These are phyloP conservation scores for Saccharum spontaneum DNA, from an alignment of 176 grass and related monocot species.

Conservation along the genomic window DNA sequence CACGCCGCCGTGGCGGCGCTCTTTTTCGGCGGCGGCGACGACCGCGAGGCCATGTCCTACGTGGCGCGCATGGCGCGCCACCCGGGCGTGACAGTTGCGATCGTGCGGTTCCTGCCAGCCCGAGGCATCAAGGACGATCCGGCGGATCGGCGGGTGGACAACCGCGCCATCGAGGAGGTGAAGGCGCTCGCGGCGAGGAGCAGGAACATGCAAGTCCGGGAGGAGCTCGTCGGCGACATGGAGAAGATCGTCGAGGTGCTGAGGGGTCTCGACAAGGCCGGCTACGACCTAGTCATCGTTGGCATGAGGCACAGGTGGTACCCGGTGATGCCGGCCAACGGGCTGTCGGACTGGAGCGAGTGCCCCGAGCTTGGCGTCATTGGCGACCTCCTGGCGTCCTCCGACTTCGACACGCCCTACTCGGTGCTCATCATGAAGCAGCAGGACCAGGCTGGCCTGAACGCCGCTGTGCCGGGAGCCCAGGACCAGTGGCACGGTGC, in stretches of 20 bases:
- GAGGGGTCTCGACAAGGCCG: slow-evolving; percentile 46
- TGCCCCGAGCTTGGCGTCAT: slow-evolving; percentile 80
- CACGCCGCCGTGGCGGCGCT: slow-evolving; percentile 51
- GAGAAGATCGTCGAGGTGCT: slow-evolving; percentile 59
- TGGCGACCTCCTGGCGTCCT: slow-evolving; percentile 72
- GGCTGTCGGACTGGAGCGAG: slow-evolving; percentile 75
- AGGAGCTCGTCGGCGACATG: slow-evolving; percentile 77
- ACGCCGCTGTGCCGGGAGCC: slow-evolving; percentile 42
- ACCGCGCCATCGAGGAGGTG: slow-evolving; percentile 63
- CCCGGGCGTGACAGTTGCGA: slow-evolving; percentile 48
- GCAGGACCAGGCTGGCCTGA: slow-evolving; percentile 74
- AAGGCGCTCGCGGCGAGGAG: slow-evolving; percentile 44
- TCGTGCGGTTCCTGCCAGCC: slow-evolving; percentile 65
- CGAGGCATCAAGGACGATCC: slow-evolving; percentile 56
- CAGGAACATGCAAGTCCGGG: slow-evolving; percentile 50
- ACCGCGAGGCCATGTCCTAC: slow-evolving; percentile 77
- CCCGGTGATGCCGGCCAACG: slow-evolving; percentile 57
- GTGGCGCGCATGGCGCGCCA: slow-evolving; percentile 68
- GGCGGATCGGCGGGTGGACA: slow-evolving; percentile 55
- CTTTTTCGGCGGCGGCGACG: slow-evolving; percentile 87
- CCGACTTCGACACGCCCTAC: slow-evolving; percentile 67
- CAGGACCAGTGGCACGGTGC: slow-evolving; percentile 23
- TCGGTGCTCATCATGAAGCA: slow-evolving; percentile 89
- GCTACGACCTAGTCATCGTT: slow-evolving; percentile 78
- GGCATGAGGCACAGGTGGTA: slow-evolving; percentile 70